Evolutionary conservation across 2,329 filamentous ascomycete species (phyloP).

Genomic region (Scleromitrula shiraiana): DNA sequence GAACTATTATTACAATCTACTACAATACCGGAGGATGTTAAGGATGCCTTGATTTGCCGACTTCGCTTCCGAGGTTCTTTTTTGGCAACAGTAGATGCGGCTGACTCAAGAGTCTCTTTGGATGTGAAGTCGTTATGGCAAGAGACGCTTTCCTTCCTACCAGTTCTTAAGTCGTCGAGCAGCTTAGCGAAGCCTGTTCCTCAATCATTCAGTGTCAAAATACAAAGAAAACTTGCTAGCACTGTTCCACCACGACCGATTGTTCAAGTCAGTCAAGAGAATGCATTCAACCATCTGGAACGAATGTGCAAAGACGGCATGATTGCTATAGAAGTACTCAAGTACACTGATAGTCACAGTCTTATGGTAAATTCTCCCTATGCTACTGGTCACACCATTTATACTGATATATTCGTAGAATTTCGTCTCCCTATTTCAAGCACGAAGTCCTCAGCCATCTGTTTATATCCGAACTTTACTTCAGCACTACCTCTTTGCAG

Average conservation of each 20-base stretch:
- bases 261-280: conserved; percentile 64
- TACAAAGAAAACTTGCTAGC: conserved; percentile 86
- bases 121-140: conserved; percentile 36
- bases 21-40: conserved; percentile 29
- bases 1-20: conserved; percentile 17
- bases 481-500: conserved; percentile 66
- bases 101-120: conserved; percentile 40
- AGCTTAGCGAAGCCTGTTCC: conserved; percentile 56
- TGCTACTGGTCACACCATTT: not conserved
- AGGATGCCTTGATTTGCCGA: conserved; percentile 53
- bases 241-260: conserved; percentile 91
- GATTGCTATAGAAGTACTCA: conserved; percentile 59
- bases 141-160: conserved; percentile 37
- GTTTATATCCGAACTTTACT: conserved; percentile 77
- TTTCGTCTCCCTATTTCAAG: conserved; percentile 66
- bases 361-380: conserved; percentile 50
- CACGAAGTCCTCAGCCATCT: conserved; percentile 72
- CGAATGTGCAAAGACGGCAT: conserved; percentile 65
- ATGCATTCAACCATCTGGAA: conserved; percentile 62
- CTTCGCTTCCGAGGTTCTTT: conserved; percentile 60
- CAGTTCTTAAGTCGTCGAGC: conserved; percentile 51
- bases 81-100: conserved; percentile 43
- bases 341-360: conserved; percentile 60
- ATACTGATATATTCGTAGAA: conserved; percentile 39
- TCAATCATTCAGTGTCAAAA: conserved; percentile 79